Evolutionary conservation across 2,329 filamentous ascomycete species (phyloP), one percentile per base, ranked within the genome.

Genomic region (Trichoderma sp.): DNA sequence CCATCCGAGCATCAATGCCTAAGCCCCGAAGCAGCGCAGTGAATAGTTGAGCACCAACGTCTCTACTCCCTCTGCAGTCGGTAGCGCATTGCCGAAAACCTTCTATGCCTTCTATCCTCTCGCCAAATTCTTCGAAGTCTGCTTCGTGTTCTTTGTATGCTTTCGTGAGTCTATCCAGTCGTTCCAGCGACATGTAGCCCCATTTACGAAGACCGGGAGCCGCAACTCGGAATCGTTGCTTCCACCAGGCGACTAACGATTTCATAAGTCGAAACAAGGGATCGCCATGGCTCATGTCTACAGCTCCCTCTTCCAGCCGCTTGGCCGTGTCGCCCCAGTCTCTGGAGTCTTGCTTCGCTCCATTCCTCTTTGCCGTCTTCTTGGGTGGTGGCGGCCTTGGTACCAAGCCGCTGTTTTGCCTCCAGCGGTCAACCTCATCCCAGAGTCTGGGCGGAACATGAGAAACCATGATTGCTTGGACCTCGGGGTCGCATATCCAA

Each of bases 21-120:
- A 98, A 74, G 0, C 88, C 92, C 68, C 95, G 84, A 24, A 97
- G 75, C 7, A 99, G 78, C 3, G 92, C 91, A 0, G 92, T 96
- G 69, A 98, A 98, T 0, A 99, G 82, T 73, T 98, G 93, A 0
- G 91, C 89, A 0, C 93, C 93, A 3, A 95, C 83, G 75, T 98
- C 95, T 68, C 93, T 85, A 67, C 93, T 97, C 1, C 95, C 95
- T 66, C 87, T 81, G 71, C 91, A 92, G 39, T 80, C 79, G 68
- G 85, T 85, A 1, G 94, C 94, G 56, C 83, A 80, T 24, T 83
- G 78, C 43, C 89, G 86, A 67, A 97, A 93, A 5, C 87, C 87
- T 1, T 88, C 80, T 0, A 93, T 71, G 60, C 81, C 80, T n/a
- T 79, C 77, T 2, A 97, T 85, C 14, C 85, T 83, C 77, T 98